Evolutionary conservation across 2,329 filamentous ascomycete genomes (phyloP).

Genomic region (Cladophialophora psammophila): DNA sequence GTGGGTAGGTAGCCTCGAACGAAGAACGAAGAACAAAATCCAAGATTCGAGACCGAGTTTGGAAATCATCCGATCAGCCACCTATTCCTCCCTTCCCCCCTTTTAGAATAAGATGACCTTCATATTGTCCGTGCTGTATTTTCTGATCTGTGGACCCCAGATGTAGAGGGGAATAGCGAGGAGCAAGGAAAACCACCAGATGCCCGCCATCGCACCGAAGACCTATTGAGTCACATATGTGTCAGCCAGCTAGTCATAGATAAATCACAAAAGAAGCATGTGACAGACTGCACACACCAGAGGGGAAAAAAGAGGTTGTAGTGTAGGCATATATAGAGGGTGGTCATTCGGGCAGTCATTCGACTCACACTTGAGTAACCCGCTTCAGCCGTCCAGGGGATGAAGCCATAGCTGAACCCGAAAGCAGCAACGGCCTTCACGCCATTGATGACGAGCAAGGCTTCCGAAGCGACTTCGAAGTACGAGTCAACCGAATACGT

Average conservation of each 20-base stretch:
- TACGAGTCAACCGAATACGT: slow-evolving; percentile 27
- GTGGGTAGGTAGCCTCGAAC: too few relatives aligned
- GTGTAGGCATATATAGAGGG: too few relatives aligned
- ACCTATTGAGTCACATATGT: neutral
- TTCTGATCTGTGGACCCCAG: too few relatives aligned
- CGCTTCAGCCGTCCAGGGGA: slow-evolving; percentile 40
- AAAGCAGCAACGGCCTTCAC: slow-evolving; percentile 44
- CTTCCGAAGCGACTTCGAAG: slow-evolving; percentile 20
- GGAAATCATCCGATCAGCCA: too few relatives aligned
- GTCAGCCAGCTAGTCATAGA: neutral
- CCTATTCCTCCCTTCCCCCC: too few relatives aligned
- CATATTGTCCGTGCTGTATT: too few relatives aligned
- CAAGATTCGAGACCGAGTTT: too few relatives aligned
- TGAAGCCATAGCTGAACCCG: slow-evolving; percentile 44
- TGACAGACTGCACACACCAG: too few relatives aligned
- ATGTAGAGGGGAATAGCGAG: neutral
- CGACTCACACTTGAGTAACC: slow-evolving; percentile 36
- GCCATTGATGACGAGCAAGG: slow-evolving; percentile 40
- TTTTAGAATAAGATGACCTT: too few relatives aligned
- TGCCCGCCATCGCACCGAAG: neutral
- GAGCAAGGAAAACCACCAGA: neutral
- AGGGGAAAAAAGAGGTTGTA: too few relatives aligned
- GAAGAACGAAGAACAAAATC: too few relatives aligned
- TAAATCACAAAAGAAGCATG: neutral
- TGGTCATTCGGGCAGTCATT: too few relatives aligned